phyloP scores from a whole-genome alignment of 1,284 basidiomycete genomes.

The Trametes hirsuta region DNA sequence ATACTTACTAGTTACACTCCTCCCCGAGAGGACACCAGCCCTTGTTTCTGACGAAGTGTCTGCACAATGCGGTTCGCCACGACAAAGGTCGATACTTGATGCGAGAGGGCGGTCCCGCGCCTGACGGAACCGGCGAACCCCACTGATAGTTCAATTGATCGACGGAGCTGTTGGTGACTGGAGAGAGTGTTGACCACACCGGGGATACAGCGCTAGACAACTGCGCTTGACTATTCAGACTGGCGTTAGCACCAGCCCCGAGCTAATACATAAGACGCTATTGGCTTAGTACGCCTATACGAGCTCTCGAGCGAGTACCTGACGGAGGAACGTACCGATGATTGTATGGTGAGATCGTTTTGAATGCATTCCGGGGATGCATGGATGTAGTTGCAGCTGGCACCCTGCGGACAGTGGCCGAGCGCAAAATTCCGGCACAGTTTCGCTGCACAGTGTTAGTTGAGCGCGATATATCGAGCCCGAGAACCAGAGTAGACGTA shows the following conservation, averaged over 20 bases:
- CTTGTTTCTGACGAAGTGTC: conserved; percentile 45
- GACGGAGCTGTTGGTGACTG: conserved; percentile 14
- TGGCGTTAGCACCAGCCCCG: conserved; percentile 7
- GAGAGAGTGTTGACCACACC: conserved; percentile 19
- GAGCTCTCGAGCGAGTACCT: conserved; percentile 10
- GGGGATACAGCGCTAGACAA: conserved; percentile 12
- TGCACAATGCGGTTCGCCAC: conserved; percentile 45
- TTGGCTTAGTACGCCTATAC: conserved; percentile 9
- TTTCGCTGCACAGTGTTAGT: conserved; percentile 28
- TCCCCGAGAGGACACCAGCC: conserved; percentile 49
- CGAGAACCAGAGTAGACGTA: conserved; percentile 18
- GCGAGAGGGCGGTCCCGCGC: not conserved
- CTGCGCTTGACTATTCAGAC: not conserved
- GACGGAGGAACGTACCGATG: conserved; percentile 16
- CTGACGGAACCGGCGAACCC: conserved; percentile 7
- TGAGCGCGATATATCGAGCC: not conserved
- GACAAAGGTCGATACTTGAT: conserved; percentile 33
- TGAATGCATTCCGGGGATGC: conserved; percentile 22
- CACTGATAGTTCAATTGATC: conserved; percentile 17
- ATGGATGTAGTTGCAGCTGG: conserved; percentile 36
- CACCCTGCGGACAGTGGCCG: conserved; percentile 36
- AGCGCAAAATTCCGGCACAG: conserved; percentile 37
- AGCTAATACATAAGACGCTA: conserved; percentile 10
- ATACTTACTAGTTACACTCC: conserved; percentile 49
- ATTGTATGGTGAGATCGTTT: conserved; percentile 2